phyloP scores from a whole-genome alignment of 768 basidiomycete species.

The Amanita fuliginea region DNA sequence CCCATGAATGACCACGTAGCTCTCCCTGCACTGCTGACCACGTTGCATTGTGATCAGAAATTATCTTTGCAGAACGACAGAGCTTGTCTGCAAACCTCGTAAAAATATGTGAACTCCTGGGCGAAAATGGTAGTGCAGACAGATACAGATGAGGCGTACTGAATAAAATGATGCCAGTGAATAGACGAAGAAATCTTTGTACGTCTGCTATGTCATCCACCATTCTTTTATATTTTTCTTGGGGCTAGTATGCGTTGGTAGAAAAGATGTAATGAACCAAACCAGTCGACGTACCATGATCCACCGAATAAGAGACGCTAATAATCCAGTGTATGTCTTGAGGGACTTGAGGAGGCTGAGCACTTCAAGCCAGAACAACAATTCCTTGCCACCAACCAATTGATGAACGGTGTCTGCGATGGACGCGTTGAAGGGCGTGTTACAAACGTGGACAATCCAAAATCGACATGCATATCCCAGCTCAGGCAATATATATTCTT shows the following conservation, averaged over 20 bases:
- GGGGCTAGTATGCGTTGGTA: not conserved
- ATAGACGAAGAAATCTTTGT: conserved; percentile 11
- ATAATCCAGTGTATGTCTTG: not conserved
- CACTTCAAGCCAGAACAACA: conserved; percentile 20
- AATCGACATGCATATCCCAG: conserved; percentile 20
- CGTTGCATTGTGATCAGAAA: conserved; percentile 8
- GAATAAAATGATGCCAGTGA: conserved; percentile 9
- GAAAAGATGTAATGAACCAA: not conserved
- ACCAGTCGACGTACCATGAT: not conserved
- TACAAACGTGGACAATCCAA: conserved; percentile 18
- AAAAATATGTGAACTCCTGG: not conserved
- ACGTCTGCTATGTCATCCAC: conserved; percentile 7
- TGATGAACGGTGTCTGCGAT: not conserved
- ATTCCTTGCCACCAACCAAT: conserved; percentile 6
- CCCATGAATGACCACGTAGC: conserved; percentile 11
- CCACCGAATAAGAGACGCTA: not conserved
- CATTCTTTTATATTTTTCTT: not conserved
- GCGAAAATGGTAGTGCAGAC: conserved; percentile 19
- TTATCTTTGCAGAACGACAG: conserved; percentile 6
- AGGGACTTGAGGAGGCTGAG: conserved; percentile 14
- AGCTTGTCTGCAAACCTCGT: not conserved
- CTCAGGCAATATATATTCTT: conserved; percentile 13
- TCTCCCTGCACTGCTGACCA: conserved; percentile 6
- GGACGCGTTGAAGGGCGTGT: conserved; percentile 1
- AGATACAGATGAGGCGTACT: conserved; percentile 17